Conservation (phyloP, 805 yeast species). For the Yamadazyma akitaensis region DNA sequence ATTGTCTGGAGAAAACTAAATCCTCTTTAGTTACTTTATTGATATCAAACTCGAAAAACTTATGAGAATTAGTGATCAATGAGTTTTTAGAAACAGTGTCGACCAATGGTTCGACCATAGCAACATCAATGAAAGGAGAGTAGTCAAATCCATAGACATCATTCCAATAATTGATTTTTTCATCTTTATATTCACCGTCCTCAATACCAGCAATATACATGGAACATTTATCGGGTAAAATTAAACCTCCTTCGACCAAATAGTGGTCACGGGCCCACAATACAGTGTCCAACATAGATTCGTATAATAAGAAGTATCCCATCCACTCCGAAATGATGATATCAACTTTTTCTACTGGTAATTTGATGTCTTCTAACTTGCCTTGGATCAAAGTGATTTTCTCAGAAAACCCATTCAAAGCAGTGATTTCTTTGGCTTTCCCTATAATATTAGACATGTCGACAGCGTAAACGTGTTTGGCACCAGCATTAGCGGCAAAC, state of each 20-base stretch:
- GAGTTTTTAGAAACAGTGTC: constrained; percentile 82
- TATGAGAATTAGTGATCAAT: constrained; percentile 69
- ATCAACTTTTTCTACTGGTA: constrained; percentile 88
- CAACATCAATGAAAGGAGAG: constrained; percentile 80
- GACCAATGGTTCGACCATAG: constrained; percentile 91
- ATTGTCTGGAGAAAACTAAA: constrained; percentile 69
- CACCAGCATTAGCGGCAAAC: constrained; percentile 99
- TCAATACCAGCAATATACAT: constrained; percentile 90
- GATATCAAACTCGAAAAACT: constrained; percentile 79
- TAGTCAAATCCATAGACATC: constrained; percentile 97
- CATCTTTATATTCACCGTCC: constrained; percentile 87
- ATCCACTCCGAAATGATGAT: constrained; percentile 98
- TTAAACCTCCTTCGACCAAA: constrained; percentile 77
- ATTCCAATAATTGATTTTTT: constrained; percentile 92
- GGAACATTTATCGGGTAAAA: constrained; percentile 90
- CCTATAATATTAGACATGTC: constrained; percentile 96
- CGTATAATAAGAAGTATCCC: constrained; percentile 96
- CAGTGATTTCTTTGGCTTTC: constrained; percentile 89
- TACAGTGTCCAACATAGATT: constrained; percentile 97
- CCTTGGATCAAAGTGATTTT: constrained; percentile 88
- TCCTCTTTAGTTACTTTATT: constrained; percentile 84
- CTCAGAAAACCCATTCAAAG: constrained; percentile 77
- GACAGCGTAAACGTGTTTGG: constrained; percentile 94
- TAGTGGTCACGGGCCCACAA: constrained; percentile 90
- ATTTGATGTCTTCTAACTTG: constrained; percentile 84